Conservation (phyloP, 371 early-diverging fungal genomes). For the Syncephalastrum racemosum region DNA sequence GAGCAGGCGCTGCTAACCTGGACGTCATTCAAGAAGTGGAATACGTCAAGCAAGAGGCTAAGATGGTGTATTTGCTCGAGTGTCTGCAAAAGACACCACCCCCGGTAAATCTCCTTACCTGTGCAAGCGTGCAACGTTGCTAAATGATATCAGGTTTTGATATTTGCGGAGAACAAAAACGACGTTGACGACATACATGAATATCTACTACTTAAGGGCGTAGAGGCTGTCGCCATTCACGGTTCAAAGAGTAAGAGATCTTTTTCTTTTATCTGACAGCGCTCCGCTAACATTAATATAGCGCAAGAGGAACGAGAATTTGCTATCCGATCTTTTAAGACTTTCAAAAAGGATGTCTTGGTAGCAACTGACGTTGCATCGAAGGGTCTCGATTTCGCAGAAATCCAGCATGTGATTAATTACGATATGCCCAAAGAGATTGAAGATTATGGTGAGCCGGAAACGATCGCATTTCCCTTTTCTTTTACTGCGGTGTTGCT, state of each 20-base stretch:
- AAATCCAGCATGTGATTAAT: constrained; percentile 92
- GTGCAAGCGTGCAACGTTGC: neutral
- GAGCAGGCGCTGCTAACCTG: constrained; percentile 96
- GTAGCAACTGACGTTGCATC: constrained; percentile 93
- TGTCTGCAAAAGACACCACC: constrained; percentile 94
- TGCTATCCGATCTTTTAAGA: constrained; percentile 80
- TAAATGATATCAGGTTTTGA: constrained; percentile 63
- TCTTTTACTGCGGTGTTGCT: neutral
- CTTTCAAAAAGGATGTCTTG: constrained; percentile 80
- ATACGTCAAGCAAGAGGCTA: constrained; percentile 94
- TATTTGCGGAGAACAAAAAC: constrained; percentile 99
- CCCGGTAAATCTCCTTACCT: constrained; percentile 57
- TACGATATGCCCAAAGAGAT: constrained; percentile 97
- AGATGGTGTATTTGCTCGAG: constrained; percentile 89
- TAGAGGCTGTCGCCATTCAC: constrained; percentile 92
- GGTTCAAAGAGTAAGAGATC: constrained; percentile 84
- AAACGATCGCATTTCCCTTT: neutral
- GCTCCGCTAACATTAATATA: constrained; percentile 15
- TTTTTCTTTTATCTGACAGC: too few relatives aligned
- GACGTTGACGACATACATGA: constrained; percentile 99
- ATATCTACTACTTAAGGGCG: constrained; percentile 90
- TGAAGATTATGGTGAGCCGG: constrained; percentile 83
- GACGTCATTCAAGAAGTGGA: constrained; percentile 98
- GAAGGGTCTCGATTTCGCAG: constrained; percentile 92
- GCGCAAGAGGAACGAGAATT: constrained; percentile 82